Base-by-base conservation (phyloP, 164 flowering plant genomes). In the Hamamelis virginiana region DNA sequence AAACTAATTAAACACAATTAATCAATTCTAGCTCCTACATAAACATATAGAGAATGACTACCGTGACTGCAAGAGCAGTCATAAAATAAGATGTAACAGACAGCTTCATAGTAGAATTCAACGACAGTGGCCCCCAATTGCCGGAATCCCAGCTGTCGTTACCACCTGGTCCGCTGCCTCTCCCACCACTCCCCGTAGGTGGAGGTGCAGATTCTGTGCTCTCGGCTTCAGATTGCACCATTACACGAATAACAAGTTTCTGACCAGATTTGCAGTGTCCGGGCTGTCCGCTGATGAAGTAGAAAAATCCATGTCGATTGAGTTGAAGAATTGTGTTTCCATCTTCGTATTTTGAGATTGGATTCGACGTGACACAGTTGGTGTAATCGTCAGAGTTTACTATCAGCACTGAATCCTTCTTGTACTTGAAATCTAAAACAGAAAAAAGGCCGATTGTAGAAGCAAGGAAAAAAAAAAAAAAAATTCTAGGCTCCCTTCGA, bases 331-430 rank as follows among this genome's bases (percentile, higher is more conserved):
- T 23, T 0, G 90, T 82, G 55, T 76, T 66, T 9, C 89, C 89
- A 25, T 82, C 87, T 0, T 81, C 72, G 19, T 72, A 70, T 51
- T 72, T 70, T 14, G 28, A 41, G 5, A 82, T 60, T 0, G 93
- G 86, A 21, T 81, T 62, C 8, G 65, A 28, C 1, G 57, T 65
- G 22, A 63, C 61, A 78, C 93, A 89, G 28, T 55, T 48, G 14
- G 43, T 62, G 72, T 82, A 89, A n/a, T 79, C 85, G 0, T 43
- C 69, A 16, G 62, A 64, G 58, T 74, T 72, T 76, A 89, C 93
- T 25, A 72, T 76, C 38, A 89, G 75, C 12, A 89, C 93, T 0
- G 93, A 86, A 73, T 89, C 88, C 18, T 83, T 75, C 43, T 64
- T 18, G 74, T 86, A 88, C 81, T 81, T 80, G 81, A 88, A 88